These are phyloP conservation scores for Echinosophora koreensis DNA, from an alignment of 306 rosid genomes.

Conservation along the genomic window DNA sequence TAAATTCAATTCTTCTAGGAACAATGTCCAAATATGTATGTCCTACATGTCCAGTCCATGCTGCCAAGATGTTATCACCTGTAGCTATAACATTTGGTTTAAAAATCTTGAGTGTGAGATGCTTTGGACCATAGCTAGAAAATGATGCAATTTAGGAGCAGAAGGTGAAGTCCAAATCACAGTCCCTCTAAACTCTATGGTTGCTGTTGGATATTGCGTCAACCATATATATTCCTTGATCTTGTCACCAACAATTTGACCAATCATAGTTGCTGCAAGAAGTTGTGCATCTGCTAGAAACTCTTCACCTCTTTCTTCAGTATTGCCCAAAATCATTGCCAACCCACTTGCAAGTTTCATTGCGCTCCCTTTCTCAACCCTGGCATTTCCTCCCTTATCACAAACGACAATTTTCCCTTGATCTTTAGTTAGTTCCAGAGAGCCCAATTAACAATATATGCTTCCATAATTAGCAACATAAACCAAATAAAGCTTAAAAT, in stretches of 20 bases:
- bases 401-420: slow-evolving; percentile 87
- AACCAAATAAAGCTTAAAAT: slow-evolving; percentile 65
- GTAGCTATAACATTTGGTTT: slow-evolving; percentile 95
- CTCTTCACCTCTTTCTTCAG: slow-evolving; percentile 72
- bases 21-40: slow-evolving; percentile 83
- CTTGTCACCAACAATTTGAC: slow-evolving; percentile 68
- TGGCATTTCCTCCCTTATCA: slow-evolving; percentile 86
- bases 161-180: no score
- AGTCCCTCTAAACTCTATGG: no score
- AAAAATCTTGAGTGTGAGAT: slow-evolving; percentile 72
- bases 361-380: slow-evolving; percentile 80
- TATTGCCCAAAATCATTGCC: slow-evolving; percentile 75
- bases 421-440: slow-evolving; percentile 58
- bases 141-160: no score
- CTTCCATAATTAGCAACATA: slow-evolving; percentile 67
- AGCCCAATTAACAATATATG: slow-evolving; percentile 60
- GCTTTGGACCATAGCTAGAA: slow-evolving; percentile 90
- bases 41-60: slow-evolving; percentile 76
- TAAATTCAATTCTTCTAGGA: slow-evolving; percentile 86
- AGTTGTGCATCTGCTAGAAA: slow-evolving; percentile 88
- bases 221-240: slow-evolving; percentile 62
- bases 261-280: slow-evolving; percentile 84
- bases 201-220: slow-evolving; percentile 62
- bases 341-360: slow-evolving; percentile 80
- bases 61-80: slow-evolving; percentile 90